phyloP scores from a whole-genome alignment of 805 yeast genomes.

The Metschnikowia borealis region DNA sequence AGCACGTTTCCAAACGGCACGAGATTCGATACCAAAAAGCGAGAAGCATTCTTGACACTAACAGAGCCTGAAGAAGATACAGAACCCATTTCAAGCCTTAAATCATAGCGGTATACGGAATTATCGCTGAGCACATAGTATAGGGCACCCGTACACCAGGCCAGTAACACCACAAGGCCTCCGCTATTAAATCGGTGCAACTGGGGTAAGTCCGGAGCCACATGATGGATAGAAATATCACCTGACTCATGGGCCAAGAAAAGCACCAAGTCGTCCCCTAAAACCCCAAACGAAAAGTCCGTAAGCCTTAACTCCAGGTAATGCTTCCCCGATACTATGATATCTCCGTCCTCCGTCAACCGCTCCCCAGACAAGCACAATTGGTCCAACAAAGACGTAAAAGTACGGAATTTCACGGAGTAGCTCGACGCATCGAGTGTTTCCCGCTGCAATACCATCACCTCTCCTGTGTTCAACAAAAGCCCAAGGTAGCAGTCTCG shows the following conservation, averaged over 20 bases:
- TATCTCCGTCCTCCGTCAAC: slow-evolving; percentile 18
- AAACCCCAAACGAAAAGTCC: slow-evolving; percentile 24
- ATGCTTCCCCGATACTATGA: slow-evolving; percentile 20
- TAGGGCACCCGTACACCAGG: slow-evolving; percentile 7
- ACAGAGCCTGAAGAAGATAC: not conserved
- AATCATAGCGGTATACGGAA: slow-evolving; percentile 13
- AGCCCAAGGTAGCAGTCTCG: slow-evolving; percentile 32
- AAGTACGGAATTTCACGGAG: slow-evolving; percentile 23
- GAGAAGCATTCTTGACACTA: slow-evolving; percentile 7
- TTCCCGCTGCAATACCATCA: slow-evolving; percentile 28
- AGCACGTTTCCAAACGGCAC: not conserved
- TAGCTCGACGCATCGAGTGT: slow-evolving; percentile 23
- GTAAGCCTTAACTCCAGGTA: slow-evolving; percentile 23
- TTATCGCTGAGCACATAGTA: slow-evolving; percentile 18
- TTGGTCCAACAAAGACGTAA: slow-evolving; percentile 23
- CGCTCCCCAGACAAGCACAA: slow-evolving; percentile 17
- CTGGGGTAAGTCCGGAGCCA: slow-evolving; percentile 8
- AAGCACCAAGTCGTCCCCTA: slow-evolving; percentile 6
- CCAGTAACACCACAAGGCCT: slow-evolving; percentile 18
- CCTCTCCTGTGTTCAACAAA: slow-evolving; percentile 36
- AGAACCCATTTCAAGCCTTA: not conserved
- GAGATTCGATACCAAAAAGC: slow-evolving; percentile 15
- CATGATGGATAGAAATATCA: slow-evolving; percentile 15
- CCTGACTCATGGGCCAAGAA: slow-evolving; percentile 18
- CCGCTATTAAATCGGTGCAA: slow-evolving; percentile 3